Conservation (phyloP, 2,329 filamentous ascomycete genomes). For the Nigrospora osmanthi region DNA sequence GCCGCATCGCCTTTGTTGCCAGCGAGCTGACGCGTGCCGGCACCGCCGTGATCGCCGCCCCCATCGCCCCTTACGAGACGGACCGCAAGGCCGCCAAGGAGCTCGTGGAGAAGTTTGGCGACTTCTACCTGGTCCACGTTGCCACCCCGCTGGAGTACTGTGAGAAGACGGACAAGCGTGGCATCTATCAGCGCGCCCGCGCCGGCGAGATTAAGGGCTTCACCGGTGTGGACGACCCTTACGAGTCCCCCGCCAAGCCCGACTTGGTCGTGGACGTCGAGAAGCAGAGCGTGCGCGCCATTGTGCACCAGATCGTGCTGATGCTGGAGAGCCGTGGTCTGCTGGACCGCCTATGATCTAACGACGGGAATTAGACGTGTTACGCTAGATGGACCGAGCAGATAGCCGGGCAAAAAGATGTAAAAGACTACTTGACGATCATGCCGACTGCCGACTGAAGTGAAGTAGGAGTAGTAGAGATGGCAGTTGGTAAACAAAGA, state of each 20-base stretch:
- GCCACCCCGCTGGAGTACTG: conserved; percentile 86
- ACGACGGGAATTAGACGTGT: conserved; percentile 5
- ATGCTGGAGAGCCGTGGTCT: conserved; percentile 84
- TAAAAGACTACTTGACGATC: not conserved
- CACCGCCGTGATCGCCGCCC: conserved; percentile 90
- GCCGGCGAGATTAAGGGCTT: conserved; percentile 94
- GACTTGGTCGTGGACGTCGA: conserved; percentile 79
- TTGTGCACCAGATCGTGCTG: conserved; percentile 94
- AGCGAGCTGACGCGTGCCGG: conserved; percentile 89
- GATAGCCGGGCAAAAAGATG: not conserved
- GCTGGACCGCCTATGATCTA: conserved; percentile 56
- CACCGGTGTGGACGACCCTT: conserved; percentile 96
- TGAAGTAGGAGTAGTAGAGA: no score
- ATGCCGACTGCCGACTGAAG: not conserved
- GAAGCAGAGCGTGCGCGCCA: conserved; percentile 82
- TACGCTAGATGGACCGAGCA: not conserved
- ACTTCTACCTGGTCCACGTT: conserved; percentile 93
- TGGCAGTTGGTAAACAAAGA: no score
- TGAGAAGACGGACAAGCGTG: conserved; percentile 91
- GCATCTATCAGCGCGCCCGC: conserved; percentile 79
- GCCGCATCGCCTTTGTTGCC: conserved; percentile 92
- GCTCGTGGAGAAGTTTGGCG: conserved; percentile 78
- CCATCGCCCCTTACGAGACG: conserved; percentile 86
- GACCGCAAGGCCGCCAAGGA: conserved; percentile 73
- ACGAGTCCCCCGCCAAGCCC: conserved; percentile 75